These are phyloP conservation scores for Sequoiadendron giganteum DNA, from an alignment of 75 land plant species.

Conservation along the genomic window DNA sequence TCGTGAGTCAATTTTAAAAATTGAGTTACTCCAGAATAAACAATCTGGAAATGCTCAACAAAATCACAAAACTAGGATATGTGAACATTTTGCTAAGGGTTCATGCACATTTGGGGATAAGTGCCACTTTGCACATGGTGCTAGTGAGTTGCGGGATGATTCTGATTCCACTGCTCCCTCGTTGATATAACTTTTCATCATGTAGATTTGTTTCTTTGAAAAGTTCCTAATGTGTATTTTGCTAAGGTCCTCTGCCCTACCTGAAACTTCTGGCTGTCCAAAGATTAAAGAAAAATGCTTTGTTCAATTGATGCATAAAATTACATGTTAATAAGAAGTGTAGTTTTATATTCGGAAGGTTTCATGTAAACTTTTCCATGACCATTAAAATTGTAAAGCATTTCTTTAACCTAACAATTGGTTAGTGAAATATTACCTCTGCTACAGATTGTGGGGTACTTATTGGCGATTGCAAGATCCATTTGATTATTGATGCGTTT, in stretches of 20 bases:
- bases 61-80: constrained; percentile 48
- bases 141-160: constrained; percentile 29
- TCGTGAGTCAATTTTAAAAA: constrained; percentile 33
- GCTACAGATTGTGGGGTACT: background rate
- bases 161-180: background rate
- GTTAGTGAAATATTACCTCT: background rate
- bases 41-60: constrained; percentile 19
- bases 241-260: background rate
- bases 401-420: background rate
- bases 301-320: background rate
- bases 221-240: background rate
- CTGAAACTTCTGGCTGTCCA: background rate
- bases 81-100: constrained; percentile 47
- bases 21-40: constrained; percentile 11
- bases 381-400: background rate
- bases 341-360: background rate
- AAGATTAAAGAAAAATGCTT: background rate
- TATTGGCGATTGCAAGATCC: background rate
- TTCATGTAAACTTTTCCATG: background rate
- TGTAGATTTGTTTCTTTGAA: background rate
- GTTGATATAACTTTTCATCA: background rate
- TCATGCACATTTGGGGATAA: constrained; percentile 54
- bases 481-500: background rate
- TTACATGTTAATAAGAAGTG: background rate
- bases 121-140: constrained; percentile 58